Percentiles rank a stretch among this genome's conserved stretches.
phyloP scores from a whole-genome alignment of 306 rosid genomes.

The Fragaria nilgerrensis region DNA sequence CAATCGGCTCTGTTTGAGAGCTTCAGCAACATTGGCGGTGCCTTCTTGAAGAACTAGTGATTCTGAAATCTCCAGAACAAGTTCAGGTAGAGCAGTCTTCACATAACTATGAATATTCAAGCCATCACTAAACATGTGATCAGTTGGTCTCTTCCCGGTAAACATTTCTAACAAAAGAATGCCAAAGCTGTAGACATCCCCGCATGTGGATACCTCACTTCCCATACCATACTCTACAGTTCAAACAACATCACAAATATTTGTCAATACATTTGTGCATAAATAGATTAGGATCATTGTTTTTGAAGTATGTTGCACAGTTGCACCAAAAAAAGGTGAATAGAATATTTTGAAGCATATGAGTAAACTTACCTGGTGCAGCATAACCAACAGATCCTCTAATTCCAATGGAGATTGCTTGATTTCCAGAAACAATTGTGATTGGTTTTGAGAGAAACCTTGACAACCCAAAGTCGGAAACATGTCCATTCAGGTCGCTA shows the following conservation, averaged over 20 bases:
- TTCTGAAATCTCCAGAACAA: not conserved
- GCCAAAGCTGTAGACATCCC: not conserved
- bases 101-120: not conserved
- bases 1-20: not conserved
- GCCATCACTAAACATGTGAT: not conserved
- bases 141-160: not conserved
- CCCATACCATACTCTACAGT: not conserved
- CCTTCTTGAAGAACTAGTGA: not conserved
- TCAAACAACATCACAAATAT: not conserved
- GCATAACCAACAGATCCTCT: not conserved
- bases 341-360: not conserved
- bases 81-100: not conserved
- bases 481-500: not conserved
- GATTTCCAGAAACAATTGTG: not conserved
- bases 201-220: not conserved
- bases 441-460: too few species aligned
- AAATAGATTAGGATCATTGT: not conserved
- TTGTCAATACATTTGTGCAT: not conserved
- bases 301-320: too few species aligned
- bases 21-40: not conserved
- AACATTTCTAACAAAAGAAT: constrained; percentile 1
- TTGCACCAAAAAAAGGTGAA: too few species aligned
- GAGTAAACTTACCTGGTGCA: not conserved
- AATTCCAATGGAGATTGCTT: not conserved
- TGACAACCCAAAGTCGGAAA: not conserved